Evolutionary conservation across 2,329 filamentous ascomycete genomes (phyloP), one percentile per base, ranked within the genome.

Genomic region (Arthrobotrys megalospora): DNA sequence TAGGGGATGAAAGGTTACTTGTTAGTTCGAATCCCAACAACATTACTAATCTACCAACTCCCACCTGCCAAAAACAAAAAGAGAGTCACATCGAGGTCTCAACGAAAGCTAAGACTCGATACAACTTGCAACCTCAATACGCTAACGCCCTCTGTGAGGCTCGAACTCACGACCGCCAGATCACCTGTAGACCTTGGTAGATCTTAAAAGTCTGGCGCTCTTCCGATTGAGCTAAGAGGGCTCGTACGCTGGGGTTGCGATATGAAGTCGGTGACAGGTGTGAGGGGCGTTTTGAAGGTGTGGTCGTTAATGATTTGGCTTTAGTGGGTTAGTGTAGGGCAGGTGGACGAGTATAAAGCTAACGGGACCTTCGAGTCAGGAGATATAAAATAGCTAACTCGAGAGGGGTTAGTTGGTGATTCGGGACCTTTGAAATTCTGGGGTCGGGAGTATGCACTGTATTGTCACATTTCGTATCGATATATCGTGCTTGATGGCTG

Each of bases 141-240:
- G 24, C 48, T 62, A n/a, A 16, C 67, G 67, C 67, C 67, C 55
- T 55, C 67, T 45, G 67, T 55, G 55, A 48, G 67, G 67, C 55
- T 71, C 67, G 67, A 71, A 71, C 67, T 48, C 55, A 45, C 67
- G 47, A 62, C 66, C 66, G 53, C 47, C 66, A 70, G 66, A 70
- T 58, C 7, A 21, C 8, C 28, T 12, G 8, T 2, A 38, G 41
- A 28, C 24, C 24, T 28, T 2, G 2, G 24, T 28, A 45, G n/a
- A 45, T 16, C n/a, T 28, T 60, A 71, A 72, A 72, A 72, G 68
- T 72, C 68, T 65, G 68, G 50, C 68, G 68, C 68, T 72, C 58
- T 72, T 65, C 68, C 68, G 38, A 72, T 65, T 65, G 48, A 72
- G 68, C 68, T 72, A 72, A 36, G 58, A 58, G 58, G 58, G 58